These are phyloP conservation scores for Leucocoprinus birnbaumii DNA, from an alignment of 768 basidiomycete species.

Conservation along the genomic window DNA sequence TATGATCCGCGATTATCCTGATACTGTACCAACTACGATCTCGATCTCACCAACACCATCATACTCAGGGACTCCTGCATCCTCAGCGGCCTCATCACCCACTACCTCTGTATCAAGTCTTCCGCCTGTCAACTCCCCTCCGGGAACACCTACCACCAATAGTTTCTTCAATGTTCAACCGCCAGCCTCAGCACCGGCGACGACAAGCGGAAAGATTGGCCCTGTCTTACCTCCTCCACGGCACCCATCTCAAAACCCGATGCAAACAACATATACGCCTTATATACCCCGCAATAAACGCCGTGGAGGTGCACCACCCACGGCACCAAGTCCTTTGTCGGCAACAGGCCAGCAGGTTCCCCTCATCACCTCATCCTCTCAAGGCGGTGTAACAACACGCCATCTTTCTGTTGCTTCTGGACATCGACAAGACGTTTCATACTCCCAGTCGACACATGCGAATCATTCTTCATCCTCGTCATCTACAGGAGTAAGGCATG, in stretches of 20 bases:
- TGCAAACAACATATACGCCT: constrained; percentile 10
- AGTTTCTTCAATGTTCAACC: constrained; percentile 29
- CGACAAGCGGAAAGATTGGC: background rate
- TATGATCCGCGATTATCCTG: constrained; percentile 96
- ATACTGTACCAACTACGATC: constrained; percentile 46
- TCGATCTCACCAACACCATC: constrained; percentile 29
- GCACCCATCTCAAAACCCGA: constrained; percentile 56
- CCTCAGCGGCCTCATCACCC: constrained; percentile 36
- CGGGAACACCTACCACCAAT: constrained; percentile 26
- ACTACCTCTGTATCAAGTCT: constrained; percentile 29
- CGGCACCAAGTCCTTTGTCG: constrained; percentile 41
- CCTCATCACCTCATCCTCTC: constrained; percentile 64
- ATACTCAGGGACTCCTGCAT: constrained; percentile 26
- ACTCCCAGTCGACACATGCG: background rate
- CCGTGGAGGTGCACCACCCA: constrained; percentile 28
- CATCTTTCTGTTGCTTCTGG: constrained; percentile 27
- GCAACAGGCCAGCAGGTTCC: constrained; percentile 49
- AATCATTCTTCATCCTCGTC: background rate
- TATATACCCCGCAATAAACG: constrained; percentile 11
- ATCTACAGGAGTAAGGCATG: constrained; percentile 20
- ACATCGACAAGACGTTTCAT: background rate
- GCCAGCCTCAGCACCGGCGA: constrained; percentile 30
- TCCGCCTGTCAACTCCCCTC: constrained; percentile 23
- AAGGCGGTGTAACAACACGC: constrained; percentile 49
- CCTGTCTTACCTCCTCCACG: constrained; percentile 48